These are phyloP conservation scores for Sonneratia caseolaris DNA, from an alignment of 345 rosid genomes.

Conservation along the genomic window DNA sequence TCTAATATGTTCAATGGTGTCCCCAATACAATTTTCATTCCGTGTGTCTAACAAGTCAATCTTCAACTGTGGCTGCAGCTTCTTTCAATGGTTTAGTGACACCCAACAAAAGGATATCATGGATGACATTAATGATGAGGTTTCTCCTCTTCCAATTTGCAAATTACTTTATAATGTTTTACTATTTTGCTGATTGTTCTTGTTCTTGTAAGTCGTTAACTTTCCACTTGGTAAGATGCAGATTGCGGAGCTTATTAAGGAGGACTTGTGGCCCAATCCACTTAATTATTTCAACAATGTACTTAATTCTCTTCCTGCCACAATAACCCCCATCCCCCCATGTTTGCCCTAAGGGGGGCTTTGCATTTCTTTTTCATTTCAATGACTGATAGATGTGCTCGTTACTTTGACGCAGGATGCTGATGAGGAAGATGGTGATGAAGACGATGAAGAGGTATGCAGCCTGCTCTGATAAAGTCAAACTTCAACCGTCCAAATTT, in stretches of 20 bases:
- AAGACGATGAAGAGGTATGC: conserved; percentile 55
- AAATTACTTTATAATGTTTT: background rate
- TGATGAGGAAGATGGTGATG: conserved; percentile 61
- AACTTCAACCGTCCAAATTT: background rate
- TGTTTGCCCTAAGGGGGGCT: background rate
- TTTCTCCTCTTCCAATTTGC: conserved; percentile 13
- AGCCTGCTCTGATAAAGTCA: background rate
- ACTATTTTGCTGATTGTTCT: background rate
- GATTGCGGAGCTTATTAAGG: conserved; percentile 93
- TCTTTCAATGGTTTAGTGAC: conserved; percentile 79
- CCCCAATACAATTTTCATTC: background rate
- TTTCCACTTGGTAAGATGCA: conserved; percentile 20
- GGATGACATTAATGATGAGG: conserved; percentile 78
- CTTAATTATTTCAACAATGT: conserved; percentile 82
- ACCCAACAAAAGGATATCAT: conserved; percentile 41
- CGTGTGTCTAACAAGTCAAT: background rate
- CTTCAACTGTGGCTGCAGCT: conserved; percentile 32
- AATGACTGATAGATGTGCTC: conserved; percentile 1
- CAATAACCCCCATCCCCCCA: background rate
- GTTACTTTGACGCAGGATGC: conserved; percentile 34
- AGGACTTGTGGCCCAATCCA: conserved; percentile 94
- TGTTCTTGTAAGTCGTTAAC: background rate
- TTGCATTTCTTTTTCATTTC: background rate
- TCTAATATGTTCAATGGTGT: background rate
- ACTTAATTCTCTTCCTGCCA: conserved; percentile 3